Base-by-base conservation (phyloP, 2,329 filamentous ascomycete species). In the Pochonia chlamydosporia region DNA sequence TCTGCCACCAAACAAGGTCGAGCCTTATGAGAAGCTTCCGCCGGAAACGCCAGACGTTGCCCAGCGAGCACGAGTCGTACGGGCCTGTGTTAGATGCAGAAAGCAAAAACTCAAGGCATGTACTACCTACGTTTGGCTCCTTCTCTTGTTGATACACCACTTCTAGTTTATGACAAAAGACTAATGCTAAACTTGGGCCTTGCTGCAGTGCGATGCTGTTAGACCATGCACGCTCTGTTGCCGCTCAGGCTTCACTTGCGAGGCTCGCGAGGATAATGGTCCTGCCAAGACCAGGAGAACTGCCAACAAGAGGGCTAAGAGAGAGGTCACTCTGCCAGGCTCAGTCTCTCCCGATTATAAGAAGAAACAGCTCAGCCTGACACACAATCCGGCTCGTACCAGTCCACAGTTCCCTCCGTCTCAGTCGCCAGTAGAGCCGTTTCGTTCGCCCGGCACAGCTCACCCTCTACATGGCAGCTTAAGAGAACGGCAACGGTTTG, bases 31-130 rank as follows among this genome's bases (percentile, higher is more conserved):
- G 10, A 45, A 23, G 43, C 30, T 35, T 40, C 43, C 43, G 35
- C 26, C 43, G 25, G 43, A 45, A 35, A 21, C 24, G 18, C 28
- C 26, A 46, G 18, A 39, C 16, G 24, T 13, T 23, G 25, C 37
- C 21, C 35, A 39, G 33, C 37, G 26, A 36, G 31, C 18, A 16
- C 44, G 44, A 35, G 44, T 46, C 8, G 36, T 36, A 9, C 40
- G 36, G 16, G 44, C 44, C 9, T 46, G 44, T 35, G 44, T 46
- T 10, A 41, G 44, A 35, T 46, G 44, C 14, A 40, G 44, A 16
- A 46, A 41, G 40, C 44, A 46, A 26, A 46, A 46, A 39, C 21
- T 46, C 13, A 46, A 46, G 37, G 44, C 41, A 41, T 20, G 41
- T 13, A 23, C n/a, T 18, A 14, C 28, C n/a, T 20, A 6, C 16